Evolutionary conservation across 2,329 filamentous ascomycete genomes (phyloP).

Genomic region (Hypocrella siamensis): DNA sequence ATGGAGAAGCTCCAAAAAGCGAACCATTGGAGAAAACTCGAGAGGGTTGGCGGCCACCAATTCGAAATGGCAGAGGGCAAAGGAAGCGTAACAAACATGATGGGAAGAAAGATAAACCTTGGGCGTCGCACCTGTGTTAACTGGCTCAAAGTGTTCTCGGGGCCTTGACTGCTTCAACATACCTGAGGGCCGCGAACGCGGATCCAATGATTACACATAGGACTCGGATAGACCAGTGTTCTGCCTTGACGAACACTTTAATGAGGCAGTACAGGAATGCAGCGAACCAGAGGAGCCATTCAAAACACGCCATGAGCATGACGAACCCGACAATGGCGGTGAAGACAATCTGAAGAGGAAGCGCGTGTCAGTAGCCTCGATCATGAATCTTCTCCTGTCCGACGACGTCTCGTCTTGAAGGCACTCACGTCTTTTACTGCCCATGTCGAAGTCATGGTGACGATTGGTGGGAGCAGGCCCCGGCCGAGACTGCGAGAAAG

Average conservation of each 20-base stretch:
- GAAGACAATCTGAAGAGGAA: slow-evolving; percentile 55
- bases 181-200: slow-evolving; percentile 64
- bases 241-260: slow-evolving; percentile 81
- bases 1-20: slow-evolving; percentile 87
- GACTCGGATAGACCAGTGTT: slow-evolving; percentile 68
- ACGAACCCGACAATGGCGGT: slow-evolving; percentile 65
- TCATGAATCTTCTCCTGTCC: not conserved
- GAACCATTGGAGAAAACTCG: slow-evolving; percentile 74
- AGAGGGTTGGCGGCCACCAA: slow-evolving; percentile 56
- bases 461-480: too few species aligned
- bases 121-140: too few species aligned
- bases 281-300: slow-evolving; percentile 92
- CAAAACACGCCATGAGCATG: slow-evolving; percentile 71
- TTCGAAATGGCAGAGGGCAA: slow-evolving; percentile 56
- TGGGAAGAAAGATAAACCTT: slow-evolving; percentile 73
- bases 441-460: not conserved
- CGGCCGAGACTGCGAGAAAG: too few species aligned
- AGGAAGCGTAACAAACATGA: slow-evolving; percentile 87
- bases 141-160: too few species aligned
- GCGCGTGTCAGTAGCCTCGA: not conserved
- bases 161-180: too few species aligned
- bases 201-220: slow-evolving; percentile 62
- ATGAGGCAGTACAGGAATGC: slow-evolving; percentile 83
- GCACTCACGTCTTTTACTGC: not conserved
- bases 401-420: not conserved